phyloP scores from a whole-genome alignment of 495 filamentous ascomycete species.

The Penicillium atrosanguineum region DNA sequence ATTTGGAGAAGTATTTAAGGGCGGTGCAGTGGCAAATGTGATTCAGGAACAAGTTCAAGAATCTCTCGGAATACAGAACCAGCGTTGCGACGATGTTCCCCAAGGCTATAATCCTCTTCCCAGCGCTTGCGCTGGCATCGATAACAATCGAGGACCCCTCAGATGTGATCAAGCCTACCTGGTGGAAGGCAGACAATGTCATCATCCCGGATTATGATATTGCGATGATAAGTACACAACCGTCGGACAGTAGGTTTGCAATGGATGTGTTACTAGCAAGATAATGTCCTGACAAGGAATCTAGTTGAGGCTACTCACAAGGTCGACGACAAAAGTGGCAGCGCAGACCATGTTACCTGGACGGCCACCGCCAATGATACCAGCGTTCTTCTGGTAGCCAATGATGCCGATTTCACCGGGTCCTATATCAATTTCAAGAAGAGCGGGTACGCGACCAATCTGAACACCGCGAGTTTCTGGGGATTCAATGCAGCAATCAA shows the following conservation, averaged over 20 bases:
- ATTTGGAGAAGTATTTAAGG: neutral
- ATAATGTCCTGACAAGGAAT: neutral
- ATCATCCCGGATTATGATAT: conserved; percentile 14
- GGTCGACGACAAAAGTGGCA: conserved; percentile 2
- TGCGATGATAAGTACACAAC: conserved; percentile 5
- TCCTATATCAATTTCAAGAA: conserved; percentile 13
- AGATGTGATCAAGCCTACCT: conserved; percentile 9
- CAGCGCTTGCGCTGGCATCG: conserved; percentile 9
- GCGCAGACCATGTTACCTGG: conserved; percentile 11
- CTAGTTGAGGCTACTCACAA: conserved; percentile 10
- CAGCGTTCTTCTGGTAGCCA: conserved; percentile 14
- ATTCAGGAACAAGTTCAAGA: neutral
- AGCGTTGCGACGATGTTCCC: neutral
- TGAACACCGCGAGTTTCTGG: conserved; percentile 19
- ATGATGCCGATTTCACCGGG: conserved; percentile 7
- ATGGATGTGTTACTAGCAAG: no score
- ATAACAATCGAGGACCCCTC: conserved; percentile 16
- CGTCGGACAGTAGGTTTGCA: conserved; percentile 6
- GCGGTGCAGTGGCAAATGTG: neutral
- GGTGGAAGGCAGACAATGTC: conserved; percentile 12
- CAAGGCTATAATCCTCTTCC: conserved; percentile 5
- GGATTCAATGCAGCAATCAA: conserved; percentile 21
- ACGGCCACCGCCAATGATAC: conserved; percentile 19
- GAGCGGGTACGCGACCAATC: conserved; percentile 15
- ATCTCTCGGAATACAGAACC: no score